These are phyloP conservation scores for Candida krabiensis DNA, from an alignment of 805 yeast species.

Conservation along the genomic window DNA sequence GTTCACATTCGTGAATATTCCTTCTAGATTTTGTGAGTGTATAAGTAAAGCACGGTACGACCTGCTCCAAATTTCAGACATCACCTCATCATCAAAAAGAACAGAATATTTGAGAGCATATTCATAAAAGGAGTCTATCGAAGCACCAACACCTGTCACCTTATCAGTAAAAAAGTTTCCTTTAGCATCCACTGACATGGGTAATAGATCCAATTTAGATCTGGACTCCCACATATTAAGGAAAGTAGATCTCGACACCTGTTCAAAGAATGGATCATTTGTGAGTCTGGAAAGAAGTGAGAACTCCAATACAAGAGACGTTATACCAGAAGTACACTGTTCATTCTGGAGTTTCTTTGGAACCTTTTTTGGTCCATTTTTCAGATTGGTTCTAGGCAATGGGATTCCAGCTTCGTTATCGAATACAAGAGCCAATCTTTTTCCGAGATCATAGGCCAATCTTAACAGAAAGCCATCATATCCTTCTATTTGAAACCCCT, in stretches of 20 bases:
- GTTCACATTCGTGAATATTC: conserved; percentile 53
- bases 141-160: conserved; percentile 84
- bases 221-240: conserved; percentile 69
- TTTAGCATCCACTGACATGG: conserved; percentile 65
- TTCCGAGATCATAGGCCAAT: conserved; percentile 76
- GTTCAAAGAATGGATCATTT: conserved; percentile 69
- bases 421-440: conserved; percentile 68
- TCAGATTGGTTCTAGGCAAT: conserved; percentile 73
- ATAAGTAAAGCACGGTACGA: conserved; percentile 59
- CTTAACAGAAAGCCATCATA: conserved; percentile 74
- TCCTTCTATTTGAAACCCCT: conserved; percentile 39
- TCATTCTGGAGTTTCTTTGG: conserved; percentile 51
- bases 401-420: conserved; percentile 67
- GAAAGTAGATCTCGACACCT: conserved; percentile 60
- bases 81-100: conserved; percentile 60
- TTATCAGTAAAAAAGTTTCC: conserved; percentile 50
- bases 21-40: conserved; percentile 41
- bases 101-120: conserved; percentile 79
- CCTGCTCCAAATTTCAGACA: conserved; percentile 54
- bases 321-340: conserved; percentile 87
- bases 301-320: conserved; percentile 79
- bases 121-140: conserved; percentile 88
- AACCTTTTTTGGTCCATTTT: conserved; percentile 46
- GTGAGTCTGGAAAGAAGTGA: conserved; percentile 73
- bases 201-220: conserved; percentile 61